These are phyloP conservation scores for Fomitopsis betulina DNA, from an alignment of 1,284 basidiomycete species.

Conservation along the genomic window DNA sequence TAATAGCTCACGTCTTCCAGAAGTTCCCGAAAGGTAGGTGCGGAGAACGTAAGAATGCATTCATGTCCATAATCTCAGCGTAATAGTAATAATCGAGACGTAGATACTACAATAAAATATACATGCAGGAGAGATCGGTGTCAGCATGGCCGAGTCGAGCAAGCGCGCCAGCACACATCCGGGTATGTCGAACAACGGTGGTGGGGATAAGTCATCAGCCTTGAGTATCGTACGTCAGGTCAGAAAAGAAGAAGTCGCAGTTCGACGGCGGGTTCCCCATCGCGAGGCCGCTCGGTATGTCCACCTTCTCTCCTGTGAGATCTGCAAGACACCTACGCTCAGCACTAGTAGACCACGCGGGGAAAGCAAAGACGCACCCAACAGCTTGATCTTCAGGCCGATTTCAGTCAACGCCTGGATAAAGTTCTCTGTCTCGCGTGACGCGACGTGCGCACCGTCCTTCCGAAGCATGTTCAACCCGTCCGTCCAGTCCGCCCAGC, in stretches of 20 bases:
- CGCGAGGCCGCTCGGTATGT: conserved; percentile 76
- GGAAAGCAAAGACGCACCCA: conserved; percentile 47
- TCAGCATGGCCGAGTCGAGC: no score
- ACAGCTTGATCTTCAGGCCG: conserved; percentile 88
- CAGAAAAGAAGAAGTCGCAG: conserved; percentile 87
- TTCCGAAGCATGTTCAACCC: conserved; percentile 85
- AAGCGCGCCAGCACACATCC: not conserved
- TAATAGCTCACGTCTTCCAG: no score
- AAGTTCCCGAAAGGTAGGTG: no score
- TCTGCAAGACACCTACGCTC: conserved; percentile 40
- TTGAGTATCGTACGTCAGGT: conserved; percentile 35
- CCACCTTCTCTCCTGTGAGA: conserved; percentile 88
- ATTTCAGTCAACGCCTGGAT: conserved; percentile 88
- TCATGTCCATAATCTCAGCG: not conserved
- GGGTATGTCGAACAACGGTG: not conserved
- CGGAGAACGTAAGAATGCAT: not conserved
- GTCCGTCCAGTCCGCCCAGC: conserved; percentile 96
- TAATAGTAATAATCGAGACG: not conserved
- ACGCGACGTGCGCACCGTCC: conserved; percentile 77
- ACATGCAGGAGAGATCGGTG: not conserved
- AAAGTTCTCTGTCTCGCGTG: conserved; percentile 82
- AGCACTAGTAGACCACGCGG: not conserved
- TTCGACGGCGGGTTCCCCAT: conserved; percentile 72
- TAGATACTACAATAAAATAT: conserved; percentile 4
- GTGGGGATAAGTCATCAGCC: conserved; percentile 4